Conservation (phyloP, 495 filamentous ascomycete species). For the Annulohypoxylon stygium region DNA sequence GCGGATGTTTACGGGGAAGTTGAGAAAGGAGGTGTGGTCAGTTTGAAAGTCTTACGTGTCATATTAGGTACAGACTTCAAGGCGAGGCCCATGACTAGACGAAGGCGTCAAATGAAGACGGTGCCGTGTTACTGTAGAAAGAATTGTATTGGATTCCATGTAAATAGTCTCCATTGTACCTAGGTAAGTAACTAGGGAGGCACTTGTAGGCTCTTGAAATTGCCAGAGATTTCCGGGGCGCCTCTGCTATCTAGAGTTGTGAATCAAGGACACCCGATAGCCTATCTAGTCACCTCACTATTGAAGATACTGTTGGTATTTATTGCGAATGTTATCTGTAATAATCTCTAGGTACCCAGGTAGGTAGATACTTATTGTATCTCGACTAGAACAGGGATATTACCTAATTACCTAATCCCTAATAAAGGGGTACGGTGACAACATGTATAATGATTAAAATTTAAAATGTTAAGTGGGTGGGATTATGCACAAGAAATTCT, state of each 20-base stretch:
- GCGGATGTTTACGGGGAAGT: slow-evolving; percentile 36
- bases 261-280: too few relatives aligned
- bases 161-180: not conserved
- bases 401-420: too few relatives aligned
- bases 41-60: slow-evolving; percentile 17
- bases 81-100: not conserved
- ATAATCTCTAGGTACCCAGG: too few relatives aligned
- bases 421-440: too few relatives aligned
- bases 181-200: not conserved
- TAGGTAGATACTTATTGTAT: too few relatives aligned
- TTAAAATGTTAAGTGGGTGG: too few relatives aligned
- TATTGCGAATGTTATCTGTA: too few relatives aligned
- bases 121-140: not conserved
- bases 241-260: not conserved
- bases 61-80: not conserved
- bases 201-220: not conserved
- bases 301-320: too few relatives aligned
- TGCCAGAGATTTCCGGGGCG: not conserved
- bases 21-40: slow-evolving; percentile 34
- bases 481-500: too few relatives aligned
- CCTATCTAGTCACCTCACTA: too few relatives aligned
- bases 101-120: not conserved
- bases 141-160: not conserved
- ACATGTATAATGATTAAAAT: too few relatives aligned
- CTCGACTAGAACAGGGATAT: too few relatives aligned